phyloP scores from a whole-genome alignment of 805 yeast species.

The Pichia insulana region DNA sequence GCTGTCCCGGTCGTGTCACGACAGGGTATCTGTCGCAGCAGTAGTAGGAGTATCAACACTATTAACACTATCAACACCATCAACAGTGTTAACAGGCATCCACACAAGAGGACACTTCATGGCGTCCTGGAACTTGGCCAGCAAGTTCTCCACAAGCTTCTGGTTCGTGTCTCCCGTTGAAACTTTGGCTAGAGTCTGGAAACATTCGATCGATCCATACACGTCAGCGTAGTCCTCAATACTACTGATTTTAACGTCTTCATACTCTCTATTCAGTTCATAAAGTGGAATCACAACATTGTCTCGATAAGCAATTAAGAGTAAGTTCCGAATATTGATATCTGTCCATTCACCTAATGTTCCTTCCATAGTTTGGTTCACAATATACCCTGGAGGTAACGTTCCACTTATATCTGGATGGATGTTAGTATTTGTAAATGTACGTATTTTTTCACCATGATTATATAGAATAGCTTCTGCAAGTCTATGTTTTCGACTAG shows the following conservation, averaged over 20 bases:
- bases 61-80: too few relatives aligned
- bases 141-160: conserved; percentile 45
- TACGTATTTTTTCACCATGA: conserved; percentile 5
- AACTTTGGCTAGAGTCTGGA: conserved; percentile 46
- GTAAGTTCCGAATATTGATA: conserved; percentile 31
- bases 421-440: conserved; percentile 10
- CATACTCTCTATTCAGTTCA: conserved; percentile 31
- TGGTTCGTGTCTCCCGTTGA: conserved; percentile 50
- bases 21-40: too few relatives aligned
- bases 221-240: conserved; percentile 13
- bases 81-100: too few relatives aligned
- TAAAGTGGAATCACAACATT: conserved; percentile 44
- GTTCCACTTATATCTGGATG: conserved; percentile 10
- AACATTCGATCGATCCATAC: conserved; percentile 44
- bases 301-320: conserved; percentile 43
- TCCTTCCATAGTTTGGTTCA: conserved; percentile 3
- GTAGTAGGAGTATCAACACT: too few relatives aligned
- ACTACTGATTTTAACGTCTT: conserved; percentile 12
- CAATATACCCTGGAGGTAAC: not conserved
- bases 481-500: conserved; percentile 2
- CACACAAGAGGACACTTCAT: not conserved
- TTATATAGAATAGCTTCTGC: conserved; percentile 11
- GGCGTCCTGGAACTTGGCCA: conserved; percentile 13
- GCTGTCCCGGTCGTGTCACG: too few relatives aligned
- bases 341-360: conserved; percentile 12